Conservation (phyloP, 306 rosid species). For the Acacia crassicarpa region DNA sequence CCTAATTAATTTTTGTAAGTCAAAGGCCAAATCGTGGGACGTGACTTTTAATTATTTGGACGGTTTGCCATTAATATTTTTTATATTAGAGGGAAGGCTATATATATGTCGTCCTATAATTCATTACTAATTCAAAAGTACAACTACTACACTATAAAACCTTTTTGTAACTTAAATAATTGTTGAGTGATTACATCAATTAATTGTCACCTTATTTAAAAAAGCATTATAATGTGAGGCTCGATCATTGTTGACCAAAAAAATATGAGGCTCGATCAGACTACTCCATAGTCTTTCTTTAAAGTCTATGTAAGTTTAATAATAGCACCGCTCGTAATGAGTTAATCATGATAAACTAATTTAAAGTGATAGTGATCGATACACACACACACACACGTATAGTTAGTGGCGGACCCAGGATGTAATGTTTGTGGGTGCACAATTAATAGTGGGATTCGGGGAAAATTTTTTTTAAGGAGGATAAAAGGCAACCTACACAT, state of each 20-base stretch:
- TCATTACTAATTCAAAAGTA: not conserved
- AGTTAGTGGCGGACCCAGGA: no score
- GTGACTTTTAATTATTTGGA: not conserved
- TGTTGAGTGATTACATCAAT: not conserved
- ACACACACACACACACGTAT: no score
- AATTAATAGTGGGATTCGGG: no score
- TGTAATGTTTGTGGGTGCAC: no score
- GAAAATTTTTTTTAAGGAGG: no score
- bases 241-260: no score
- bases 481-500: no score
- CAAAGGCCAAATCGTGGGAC: conserved; percentile 14
- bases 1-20: not conserved
- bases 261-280: no score
- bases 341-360: not conserved
- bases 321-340: not conserved
- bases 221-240: not conserved
- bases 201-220: not conserved
- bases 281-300: not conserved
- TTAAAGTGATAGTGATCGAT: not conserved
- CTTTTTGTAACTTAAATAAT: not conserved
- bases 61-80: not conserved
- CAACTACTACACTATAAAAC: not conserved
- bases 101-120: not conserved
- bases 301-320: not conserved
- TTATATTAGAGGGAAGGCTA: not conserved